phyloP scores from a whole-genome alignment of 2,329 filamentous ascomycete species.

The Trichoderma harzianum region DNA sequence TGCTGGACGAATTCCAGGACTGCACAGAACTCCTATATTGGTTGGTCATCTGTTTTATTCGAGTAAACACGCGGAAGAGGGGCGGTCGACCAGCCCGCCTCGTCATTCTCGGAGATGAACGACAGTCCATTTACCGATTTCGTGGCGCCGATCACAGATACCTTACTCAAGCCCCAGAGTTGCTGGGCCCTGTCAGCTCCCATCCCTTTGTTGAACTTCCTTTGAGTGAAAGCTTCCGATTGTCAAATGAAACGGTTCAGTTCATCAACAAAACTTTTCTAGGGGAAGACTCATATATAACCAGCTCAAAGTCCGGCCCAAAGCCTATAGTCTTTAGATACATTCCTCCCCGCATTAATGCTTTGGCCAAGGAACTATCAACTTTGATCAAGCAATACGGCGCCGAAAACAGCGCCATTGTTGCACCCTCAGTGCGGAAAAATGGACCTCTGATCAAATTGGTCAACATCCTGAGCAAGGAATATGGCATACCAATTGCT shows the following conservation, averaged over 20 bases:
- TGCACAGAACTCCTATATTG: conserved; percentile 29
- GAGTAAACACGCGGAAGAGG: conserved; percentile 21
- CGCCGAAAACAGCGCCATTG: neutral
- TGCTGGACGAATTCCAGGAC: conserved; percentile 34
- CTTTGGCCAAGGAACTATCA: conserved; percentile 17
- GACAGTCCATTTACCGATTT: conserved; percentile 31
- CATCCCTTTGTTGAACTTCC: neutral
- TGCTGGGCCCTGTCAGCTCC: neutral
- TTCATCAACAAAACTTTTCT: conserved; percentile 31
- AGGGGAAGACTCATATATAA: conserved; percentile 27
- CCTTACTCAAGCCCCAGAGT: conserved; percentile 25
- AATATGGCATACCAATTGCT: neutral
- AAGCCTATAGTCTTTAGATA: conserved; percentile 28
- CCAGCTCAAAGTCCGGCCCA: conserved; percentile 29
- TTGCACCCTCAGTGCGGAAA: neutral
- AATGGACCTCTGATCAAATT: neutral
- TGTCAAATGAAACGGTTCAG: conserved; percentile 24
- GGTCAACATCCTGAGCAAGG: neutral
- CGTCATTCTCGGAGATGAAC: conserved; percentile 31
- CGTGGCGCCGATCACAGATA: conserved; percentile 29
- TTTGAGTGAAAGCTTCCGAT: conserved; percentile 25
- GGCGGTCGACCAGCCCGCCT: conserved; percentile 23
- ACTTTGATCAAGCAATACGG: conserved; percentile 4
- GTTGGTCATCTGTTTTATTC: conserved; percentile 27
- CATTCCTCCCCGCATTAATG: neutral